phyloP scores from a whole-genome alignment of 768 basidiomycete species.

The Paxillus rubicundulus region DNA sequence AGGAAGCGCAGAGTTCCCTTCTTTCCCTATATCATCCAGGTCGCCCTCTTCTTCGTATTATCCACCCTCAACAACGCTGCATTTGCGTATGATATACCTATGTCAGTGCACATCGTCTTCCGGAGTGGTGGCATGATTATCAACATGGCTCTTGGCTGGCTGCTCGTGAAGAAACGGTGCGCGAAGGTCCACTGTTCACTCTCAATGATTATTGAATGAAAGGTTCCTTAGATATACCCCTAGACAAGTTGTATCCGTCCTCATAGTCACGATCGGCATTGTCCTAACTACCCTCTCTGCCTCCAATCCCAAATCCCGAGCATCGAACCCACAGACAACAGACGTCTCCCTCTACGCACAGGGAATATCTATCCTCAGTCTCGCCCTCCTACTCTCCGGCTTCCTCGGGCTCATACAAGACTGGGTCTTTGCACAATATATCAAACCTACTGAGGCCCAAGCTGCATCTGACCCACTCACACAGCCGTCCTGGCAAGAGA shows the following conservation, averaged over 20 bases:
- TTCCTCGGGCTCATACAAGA: slow-evolving; percentile 86
- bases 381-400: slow-evolving; percentile 78
- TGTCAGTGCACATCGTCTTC: slow-evolving; percentile 93
- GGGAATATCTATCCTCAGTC: slow-evolving; percentile 70
- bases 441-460: slow-evolving; percentile 26
- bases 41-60: slow-evolving; percentile 73
- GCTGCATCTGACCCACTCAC: slow-evolving; percentile 14
- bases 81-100: slow-evolving; percentile 82
- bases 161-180: slow-evolving; percentile 61
- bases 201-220: slow-evolving; percentile 4
- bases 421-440: slow-evolving; percentile 59
- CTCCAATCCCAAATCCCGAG: slow-evolving; percentile 34
- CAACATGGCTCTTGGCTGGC: slow-evolving; percentile 77
- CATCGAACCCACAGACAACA: not conserved
- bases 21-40: slow-evolving; percentile 72
- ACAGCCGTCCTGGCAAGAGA: slow-evolving; percentile 74
- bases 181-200: slow-evolving; percentile 16
- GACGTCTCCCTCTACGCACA: slow-evolving; percentile 46
- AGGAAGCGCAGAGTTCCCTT: slow-evolving; percentile 69
- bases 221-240: slow-evolving; percentile 51
- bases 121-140: slow-evolving; percentile 84
- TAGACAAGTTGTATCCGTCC: slow-evolving; percentile 67
- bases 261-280: slow-evolving; percentile 81
- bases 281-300: slow-evolving; percentile 80
- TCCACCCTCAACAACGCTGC: slow-evolving; percentile 90